Evolutionary conservation across 2,329 filamentous ascomycete species (phyloP).

Genomic region (Phoma sp.): DNA sequence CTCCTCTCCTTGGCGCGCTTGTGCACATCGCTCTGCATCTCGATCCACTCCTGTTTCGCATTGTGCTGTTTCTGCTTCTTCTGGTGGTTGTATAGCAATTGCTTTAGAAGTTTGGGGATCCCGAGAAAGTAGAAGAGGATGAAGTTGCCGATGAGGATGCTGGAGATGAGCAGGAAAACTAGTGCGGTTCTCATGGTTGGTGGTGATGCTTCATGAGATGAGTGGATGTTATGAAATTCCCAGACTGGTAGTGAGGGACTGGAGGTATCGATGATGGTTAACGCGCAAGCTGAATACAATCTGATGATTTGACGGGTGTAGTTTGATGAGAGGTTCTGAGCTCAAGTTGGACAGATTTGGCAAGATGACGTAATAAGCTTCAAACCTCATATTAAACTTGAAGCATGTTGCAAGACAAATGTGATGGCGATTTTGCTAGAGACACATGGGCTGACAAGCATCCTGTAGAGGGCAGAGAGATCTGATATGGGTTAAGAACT

Average conservation of each 20-base stretch:
- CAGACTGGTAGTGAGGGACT: too few species aligned
- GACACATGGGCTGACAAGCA: too few species aligned
- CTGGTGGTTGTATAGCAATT: slow-evolving; percentile 5
- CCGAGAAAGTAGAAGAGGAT: slow-evolving; percentile 16
- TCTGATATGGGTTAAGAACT: too few species aligned
- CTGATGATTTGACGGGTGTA: too few species aligned
- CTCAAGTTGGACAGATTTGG: too few species aligned
- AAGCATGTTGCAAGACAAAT: not conserved
- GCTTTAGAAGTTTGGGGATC: slow-evolving; percentile 11
- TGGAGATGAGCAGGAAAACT: slow-evolving; percentile 10
- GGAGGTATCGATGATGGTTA: too few species aligned
- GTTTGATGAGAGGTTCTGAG: too few species aligned
- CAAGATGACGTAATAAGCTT: too few species aligned
- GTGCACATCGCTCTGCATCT: slow-evolving; percentile 15
- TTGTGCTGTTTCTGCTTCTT: slow-evolving; percentile 3
- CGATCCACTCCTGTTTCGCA: slow-evolving; percentile 13
- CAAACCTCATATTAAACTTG: not conserved
- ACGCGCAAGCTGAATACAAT: too few species aligned
- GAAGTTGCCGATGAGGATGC: slow-evolving; percentile 12
- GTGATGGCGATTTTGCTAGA: too few species aligned
- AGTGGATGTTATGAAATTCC: too few species aligned
- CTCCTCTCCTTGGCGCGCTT: slow-evolving; percentile 14
- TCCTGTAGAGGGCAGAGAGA: too few species aligned
- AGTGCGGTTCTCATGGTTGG: slow-evolving; percentile 7
- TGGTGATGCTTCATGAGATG: not conserved